Evolutionary conservation across 164 flowering plant genomes (phyloP).

Genomic region (Amborella trichopoda): DNA sequence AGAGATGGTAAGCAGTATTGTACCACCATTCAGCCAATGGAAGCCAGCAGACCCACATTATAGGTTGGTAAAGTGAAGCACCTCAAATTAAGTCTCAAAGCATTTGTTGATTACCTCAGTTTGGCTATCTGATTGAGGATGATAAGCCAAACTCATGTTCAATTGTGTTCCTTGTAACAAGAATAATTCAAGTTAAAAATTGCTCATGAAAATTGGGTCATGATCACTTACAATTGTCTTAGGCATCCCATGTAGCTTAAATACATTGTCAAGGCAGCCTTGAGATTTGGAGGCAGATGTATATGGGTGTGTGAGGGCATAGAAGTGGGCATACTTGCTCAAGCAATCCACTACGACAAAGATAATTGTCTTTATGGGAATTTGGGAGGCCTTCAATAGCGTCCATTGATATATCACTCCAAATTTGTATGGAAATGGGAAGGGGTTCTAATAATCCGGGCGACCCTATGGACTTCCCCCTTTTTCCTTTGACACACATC

Average conservation of each 20-base stretch:
- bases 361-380: not conserved
- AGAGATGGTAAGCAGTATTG: not conserved
- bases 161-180: not conserved
- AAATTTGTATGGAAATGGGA: too few species aligned
- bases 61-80: not conserved
- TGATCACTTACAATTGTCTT: too few species aligned
- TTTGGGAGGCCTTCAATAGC: conserved; percentile 3
- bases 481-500: not conserved
- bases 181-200: not conserved
- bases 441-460: not conserved
- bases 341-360: conserved; percentile 5
- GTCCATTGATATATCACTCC: not conserved
- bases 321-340: not conserved
- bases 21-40: not conserved
- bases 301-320: not conserved
- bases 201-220: not conserved
- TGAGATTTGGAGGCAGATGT: not conserved
- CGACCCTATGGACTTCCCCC: not conserved
- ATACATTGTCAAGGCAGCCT: not conserved
- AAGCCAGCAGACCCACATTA: not conserved
- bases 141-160: conserved; percentile 6
- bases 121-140: conserved; percentile 9
- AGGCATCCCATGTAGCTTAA: not conserved
- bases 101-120: not conserved
- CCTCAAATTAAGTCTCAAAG: not conserved